phyloP scores from a whole-genome alignment of 768 basidiomycete species.

The Hygrophoropsis aurantiaca region DNA sequence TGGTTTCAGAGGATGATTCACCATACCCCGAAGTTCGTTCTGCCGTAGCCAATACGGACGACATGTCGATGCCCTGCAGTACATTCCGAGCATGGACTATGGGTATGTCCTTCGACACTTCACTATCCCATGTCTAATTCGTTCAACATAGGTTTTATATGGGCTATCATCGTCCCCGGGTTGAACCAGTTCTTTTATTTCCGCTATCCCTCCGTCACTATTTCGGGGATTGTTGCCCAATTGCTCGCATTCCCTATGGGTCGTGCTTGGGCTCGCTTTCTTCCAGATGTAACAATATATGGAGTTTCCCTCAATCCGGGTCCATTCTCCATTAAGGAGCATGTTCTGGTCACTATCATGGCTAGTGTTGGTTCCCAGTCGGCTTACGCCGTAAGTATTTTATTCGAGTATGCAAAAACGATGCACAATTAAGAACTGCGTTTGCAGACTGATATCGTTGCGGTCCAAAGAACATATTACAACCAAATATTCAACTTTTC shows the following conservation, averaged over 20 bases:
- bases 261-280: conserved; percentile 51
- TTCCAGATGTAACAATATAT: conserved; percentile 54
- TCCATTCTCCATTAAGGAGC: conserved; percentile 75
- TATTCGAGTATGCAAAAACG: conserved; percentile 21
- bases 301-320: conserved; percentile 62
- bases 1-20: conserved; percentile 47
- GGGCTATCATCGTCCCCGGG: conserved; percentile 58
- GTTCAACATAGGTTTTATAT: conserved; percentile 45
- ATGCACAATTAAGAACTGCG: background rate
- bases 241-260: conserved; percentile 68
- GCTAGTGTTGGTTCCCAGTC: conserved; percentile 30
- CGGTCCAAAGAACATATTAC: conserved; percentile 46
- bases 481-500: conserved; percentile 35
- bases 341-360: conserved; percentile 51
- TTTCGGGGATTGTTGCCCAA: conserved; percentile 52
- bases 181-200: conserved; percentile 32
- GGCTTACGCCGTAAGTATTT: conserved; percentile 43
- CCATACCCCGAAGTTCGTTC: conserved; percentile 65
- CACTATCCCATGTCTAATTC: background rate
- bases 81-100: conserved; percentile 67
- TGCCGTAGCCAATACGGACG: conserved; percentile 62
- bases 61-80: conserved; percentile 52
- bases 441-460: conserved; percentile 40
- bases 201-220: conserved; percentile 23
- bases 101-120: conserved; percentile 35